These are phyloP conservation scores for Trametes villosa DNA, from an alignment of 768 basidiomycete genomes.

Conservation along the genomic window DNA sequence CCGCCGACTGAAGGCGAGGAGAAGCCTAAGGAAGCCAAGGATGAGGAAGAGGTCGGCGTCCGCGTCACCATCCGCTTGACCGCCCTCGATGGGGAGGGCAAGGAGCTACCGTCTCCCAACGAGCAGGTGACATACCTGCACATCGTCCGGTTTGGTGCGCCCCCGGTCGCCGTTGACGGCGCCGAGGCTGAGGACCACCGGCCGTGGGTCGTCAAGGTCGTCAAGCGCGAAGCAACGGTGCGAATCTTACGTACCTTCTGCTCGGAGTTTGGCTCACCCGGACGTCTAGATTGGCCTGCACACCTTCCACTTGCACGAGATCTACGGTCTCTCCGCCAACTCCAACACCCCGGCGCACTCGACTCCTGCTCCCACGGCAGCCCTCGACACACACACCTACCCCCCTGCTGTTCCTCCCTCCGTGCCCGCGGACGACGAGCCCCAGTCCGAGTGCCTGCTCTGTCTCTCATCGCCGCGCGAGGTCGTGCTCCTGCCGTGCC, in stretches of 20 bases:
- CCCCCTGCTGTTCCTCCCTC: constrained; percentile 43
- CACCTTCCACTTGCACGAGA: constrained; percentile 95
- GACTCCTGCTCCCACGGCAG: constrained; percentile 42
- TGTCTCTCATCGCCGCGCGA: constrained; percentile 89
- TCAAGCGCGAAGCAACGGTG: constrained; percentile 88
- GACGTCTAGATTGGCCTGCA: constrained; percentile 78
- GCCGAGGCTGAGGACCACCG: constrained; percentile 51
- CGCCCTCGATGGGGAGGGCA: constrained; percentile 78
- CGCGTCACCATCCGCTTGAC: constrained; percentile 79
- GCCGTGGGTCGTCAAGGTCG: constrained; percentile 91
- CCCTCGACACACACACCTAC: constrained; percentile 48
- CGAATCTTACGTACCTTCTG: constrained; percentile 20
- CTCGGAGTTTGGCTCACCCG: constrained; percentile 4
- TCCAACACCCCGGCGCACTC: constrained; percentile 39
- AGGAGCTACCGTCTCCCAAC: constrained; percentile 69
- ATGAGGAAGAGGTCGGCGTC: constrained; percentile 64
- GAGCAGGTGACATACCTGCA: constrained; percentile 91
- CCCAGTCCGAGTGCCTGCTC: constrained; percentile 87
- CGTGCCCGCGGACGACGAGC: constrained; percentile 58
- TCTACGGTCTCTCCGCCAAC: constrained; percentile 75
- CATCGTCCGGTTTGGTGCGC: constrained; percentile 69
- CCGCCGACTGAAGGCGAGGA: constrained; percentile 36
- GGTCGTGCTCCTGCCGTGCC: constrained; percentile 90
- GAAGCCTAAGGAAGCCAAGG: constrained; percentile 47
- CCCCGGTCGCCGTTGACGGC: constrained; percentile 29